Evolutionary conservation across 2,329 filamentous ascomycete genomes (phyloP).

Genomic region (Thelonectria blattea): DNA sequence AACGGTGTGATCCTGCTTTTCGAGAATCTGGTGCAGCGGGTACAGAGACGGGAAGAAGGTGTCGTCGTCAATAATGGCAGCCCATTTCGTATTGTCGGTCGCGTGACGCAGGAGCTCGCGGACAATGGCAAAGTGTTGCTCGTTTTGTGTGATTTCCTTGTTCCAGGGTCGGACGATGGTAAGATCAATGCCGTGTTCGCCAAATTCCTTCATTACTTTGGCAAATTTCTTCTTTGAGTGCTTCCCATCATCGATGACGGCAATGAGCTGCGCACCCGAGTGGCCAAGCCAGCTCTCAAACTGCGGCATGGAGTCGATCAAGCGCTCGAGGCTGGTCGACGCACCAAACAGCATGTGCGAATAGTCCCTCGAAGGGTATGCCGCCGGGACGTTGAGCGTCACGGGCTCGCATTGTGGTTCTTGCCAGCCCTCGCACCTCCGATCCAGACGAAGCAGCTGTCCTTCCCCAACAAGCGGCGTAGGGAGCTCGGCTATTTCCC

Average conservation of each 20-base stretch:
- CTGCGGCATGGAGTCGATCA: slow-evolving; percentile 56
- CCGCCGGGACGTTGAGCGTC: slow-evolving; percentile 52
- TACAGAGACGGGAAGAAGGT: slow-evolving; percentile 66
- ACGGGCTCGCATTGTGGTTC: slow-evolving; percentile 49
- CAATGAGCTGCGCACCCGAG: slow-evolving; percentile 58
- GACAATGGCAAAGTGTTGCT: slow-evolving; percentile 64
- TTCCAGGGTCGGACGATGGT: slow-evolving; percentile 44
- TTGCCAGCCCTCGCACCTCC: slow-evolving; percentile 34
- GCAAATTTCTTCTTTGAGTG: slow-evolving; percentile 48
- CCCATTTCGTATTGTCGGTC: slow-evolving; percentile 57
- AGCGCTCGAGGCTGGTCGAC: slow-evolving; percentile 57
- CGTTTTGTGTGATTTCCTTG: slow-evolving; percentile 49
- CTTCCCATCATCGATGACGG: slow-evolving; percentile 54
- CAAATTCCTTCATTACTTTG: slow-evolving; percentile 37
- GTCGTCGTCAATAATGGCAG: slow-evolving; percentile 66
- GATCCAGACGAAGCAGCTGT: slow-evolving; percentile 40
- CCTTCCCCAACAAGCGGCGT: slow-evolving; percentile 44
- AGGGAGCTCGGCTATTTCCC: slow-evolving; percentile 46
- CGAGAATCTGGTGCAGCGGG: slow-evolving; percentile 54
- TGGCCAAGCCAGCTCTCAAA: slow-evolving; percentile 63
- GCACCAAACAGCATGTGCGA: slow-evolving; percentile 63
- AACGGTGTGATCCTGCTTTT: slow-evolving; percentile 53
- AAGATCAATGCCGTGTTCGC: slow-evolving; percentile 42
- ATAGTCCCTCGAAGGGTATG: slow-evolving; percentile 51
- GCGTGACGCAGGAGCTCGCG: slow-evolving; percentile 54